Base-by-base conservation (phyloP, 2,329 filamentous ascomycete species). In the Arachnopeziza araneosa region DNA sequence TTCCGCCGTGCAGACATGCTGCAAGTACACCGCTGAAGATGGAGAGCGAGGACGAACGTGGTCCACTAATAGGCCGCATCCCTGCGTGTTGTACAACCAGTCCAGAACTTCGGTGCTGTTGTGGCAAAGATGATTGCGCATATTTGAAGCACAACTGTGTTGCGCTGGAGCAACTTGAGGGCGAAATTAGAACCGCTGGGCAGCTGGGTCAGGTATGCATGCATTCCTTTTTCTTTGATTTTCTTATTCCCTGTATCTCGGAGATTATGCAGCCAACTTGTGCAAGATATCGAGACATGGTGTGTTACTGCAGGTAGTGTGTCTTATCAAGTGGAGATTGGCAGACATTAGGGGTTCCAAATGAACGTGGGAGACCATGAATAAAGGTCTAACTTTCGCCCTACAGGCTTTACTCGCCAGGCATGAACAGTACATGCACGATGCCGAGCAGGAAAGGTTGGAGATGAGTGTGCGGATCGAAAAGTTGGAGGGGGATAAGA, bases 381-480 rank as follows among this genome's bases (percentile, higher is more conserved):
- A 50, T 23, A 24, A 52, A 52, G n/a, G 9, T 77, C 89, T 96
- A 76, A 96, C 86, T 57, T 89, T 85, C 76, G 78, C 83, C 57
- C 75, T 88, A 61, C 86, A 98, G 95, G 92, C 92, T 62, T 82
- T 99, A 59, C 85, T 99, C 50, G 86, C 89, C 65, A 89, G 93
- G 69, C 93, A 99, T 83, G 93, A 98, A 79, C 86, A 90, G 61
- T 97, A 96, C 76, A 93, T 97, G 82, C 88, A 88, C 67, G 91
- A 96, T 74, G 91, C 93, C 61, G 92, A 96, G 78, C 85, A 86
- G 68, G 92, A 97, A 73, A 89, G 93, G 62, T 78, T 81, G 63
- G 84, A 87, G 63, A 85, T 97, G 76, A 82, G 84, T 52, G 75
- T 79, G 53, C 89, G 84, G 63, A 92, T 97, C 72, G 87, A 89